These are phyloP conservation scores for Aspergillus indologenus DNA, from an alignment of 495 filamentous ascomycete species.

Conservation along the genomic window DNA sequence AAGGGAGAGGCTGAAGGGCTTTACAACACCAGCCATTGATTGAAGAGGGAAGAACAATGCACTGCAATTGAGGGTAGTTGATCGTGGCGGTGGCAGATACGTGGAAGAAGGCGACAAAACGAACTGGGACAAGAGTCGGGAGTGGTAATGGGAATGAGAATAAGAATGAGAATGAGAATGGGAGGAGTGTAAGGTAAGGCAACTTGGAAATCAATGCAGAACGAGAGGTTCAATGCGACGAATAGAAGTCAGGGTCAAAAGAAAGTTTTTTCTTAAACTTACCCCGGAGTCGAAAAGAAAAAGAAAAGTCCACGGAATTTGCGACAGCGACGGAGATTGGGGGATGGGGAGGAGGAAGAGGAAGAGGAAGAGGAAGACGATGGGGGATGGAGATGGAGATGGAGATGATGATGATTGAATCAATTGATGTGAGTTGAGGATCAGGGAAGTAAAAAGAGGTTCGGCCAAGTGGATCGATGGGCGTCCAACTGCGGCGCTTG, in stretches of 20 bases:
- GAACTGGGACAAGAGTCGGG: background rate
- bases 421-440: background rate
- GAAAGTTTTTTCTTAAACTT: background rate
- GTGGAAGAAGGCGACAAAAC: background rate
- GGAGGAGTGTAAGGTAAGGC: too few species aligned
- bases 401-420: background rate
- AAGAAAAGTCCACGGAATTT: background rate
- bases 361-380: background rate
- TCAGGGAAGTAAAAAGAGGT: constrained; percentile 17
- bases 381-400: background rate
- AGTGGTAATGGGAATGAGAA: too few species aligned
- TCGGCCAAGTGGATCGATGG: constrained; percentile 18
- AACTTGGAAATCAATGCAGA: too few species aligned
- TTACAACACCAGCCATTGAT: too few species aligned
- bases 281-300: background rate
- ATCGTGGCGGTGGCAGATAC: background rate
- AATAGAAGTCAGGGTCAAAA: too few species aligned
- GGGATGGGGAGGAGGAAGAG: too few species aligned
- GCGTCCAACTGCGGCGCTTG: constrained; percentile 5
- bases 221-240: too few species aligned
- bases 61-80: background rate
- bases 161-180: too few species aligned
- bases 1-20: background rate
- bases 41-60: background rate
- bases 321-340: background rate